phyloP scores from a whole-genome alignment of 768 basidiomycete genomes.

The Mycena epipterygia region DNA sequence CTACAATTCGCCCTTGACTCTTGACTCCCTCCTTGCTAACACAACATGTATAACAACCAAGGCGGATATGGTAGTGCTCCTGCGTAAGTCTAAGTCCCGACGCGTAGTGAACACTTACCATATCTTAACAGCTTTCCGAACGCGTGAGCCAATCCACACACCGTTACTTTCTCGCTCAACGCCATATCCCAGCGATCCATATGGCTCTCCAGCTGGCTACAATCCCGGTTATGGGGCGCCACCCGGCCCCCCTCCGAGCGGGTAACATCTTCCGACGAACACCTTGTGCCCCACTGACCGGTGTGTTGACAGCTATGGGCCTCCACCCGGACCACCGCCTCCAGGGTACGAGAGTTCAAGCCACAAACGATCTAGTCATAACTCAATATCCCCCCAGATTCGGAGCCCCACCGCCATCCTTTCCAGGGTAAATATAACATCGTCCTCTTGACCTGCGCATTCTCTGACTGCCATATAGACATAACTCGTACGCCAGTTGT shows the following conservation, averaged over 20 bases:
- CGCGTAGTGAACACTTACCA: neutral
- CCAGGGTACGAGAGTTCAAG: slow-evolving; percentile 11
- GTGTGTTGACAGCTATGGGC: slow-evolving; percentile 23
- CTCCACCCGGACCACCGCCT: slow-evolving; percentile 34
- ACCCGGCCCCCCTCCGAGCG: slow-evolving; percentile 40
- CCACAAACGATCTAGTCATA: neutral
- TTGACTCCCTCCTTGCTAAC: neutral
- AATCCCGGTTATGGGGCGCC: slow-evolving; percentile 59
- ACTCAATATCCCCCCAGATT: neutral
- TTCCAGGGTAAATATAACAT: slow-evolving; percentile 21
- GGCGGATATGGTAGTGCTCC: neutral
- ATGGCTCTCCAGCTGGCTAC: slow-evolving; percentile 45
- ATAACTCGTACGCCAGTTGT: slow-evolving; percentile 18
- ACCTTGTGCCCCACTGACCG: neutral
- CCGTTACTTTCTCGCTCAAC: neutral
- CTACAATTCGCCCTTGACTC: neutral
- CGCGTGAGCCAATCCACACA: slow-evolving; percentile 12
- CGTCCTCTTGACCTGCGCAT: neutral
- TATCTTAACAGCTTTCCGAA: slow-evolving; percentile 23
- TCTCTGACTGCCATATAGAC: slow-evolving; percentile 8
- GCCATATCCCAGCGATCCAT: slow-evolving; percentile 19
- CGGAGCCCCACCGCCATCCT: slow-evolving; percentile 11
- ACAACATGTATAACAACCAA: slow-evolving; percentile 24
- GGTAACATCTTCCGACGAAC: slow-evolving; percentile 18
- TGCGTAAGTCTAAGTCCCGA: neutral